Conservation (phyloP, 2,329 filamentous ascomycete species). For the Basipetospora chlamydospora region DNA sequence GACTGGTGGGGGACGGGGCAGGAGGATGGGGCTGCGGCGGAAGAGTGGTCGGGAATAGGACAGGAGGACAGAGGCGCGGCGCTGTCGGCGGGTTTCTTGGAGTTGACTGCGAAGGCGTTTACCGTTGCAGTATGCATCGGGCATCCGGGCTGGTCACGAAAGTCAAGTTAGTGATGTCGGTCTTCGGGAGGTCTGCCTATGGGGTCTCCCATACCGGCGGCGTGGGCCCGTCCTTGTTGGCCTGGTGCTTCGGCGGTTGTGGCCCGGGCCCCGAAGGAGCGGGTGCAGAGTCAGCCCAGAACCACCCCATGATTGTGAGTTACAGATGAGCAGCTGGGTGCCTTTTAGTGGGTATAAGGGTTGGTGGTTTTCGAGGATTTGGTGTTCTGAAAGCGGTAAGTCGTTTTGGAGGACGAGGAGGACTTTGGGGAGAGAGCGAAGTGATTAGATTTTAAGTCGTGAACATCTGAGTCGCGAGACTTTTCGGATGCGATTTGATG, state of each 20-base stretch:
- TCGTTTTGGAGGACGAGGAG: too few relatives aligned
- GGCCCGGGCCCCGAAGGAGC: constrained; percentile 1
- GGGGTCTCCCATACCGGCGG: constrained; percentile 3
- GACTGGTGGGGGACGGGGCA: constrained; percentile 29
- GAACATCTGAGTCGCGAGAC: too few relatives aligned
- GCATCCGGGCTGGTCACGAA: constrained; percentile 28
- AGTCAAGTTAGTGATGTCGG: too few relatives aligned
- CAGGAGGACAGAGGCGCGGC: constrained; percentile 18
- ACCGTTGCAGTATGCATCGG: constrained; percentile 43
- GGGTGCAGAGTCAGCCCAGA: constrained; percentile 38
- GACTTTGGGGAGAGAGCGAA: too few relatives aligned
- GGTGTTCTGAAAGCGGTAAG: too few relatives aligned
- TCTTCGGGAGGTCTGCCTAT: too few relatives aligned
- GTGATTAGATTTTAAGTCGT: too few relatives aligned
- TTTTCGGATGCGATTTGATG: too few relatives aligned
- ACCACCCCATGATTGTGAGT: constrained; percentile 41
- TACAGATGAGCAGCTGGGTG: not conserved
- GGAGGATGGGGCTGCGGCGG: constrained; percentile 20
- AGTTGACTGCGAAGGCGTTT: constrained; percentile 25
- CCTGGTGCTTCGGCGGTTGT: not conserved
- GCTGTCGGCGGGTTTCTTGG: constrained; percentile 9
- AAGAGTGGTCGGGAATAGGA: constrained; percentile 28
- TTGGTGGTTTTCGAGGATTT: too few relatives aligned
- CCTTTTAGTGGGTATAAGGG: too few relatives aligned
- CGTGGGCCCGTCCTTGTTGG: constrained; percentile 1